These are phyloP conservation scores for Allomyces macrogynus DNA, from an alignment of 192 early-diverging fungal species.

Conservation along the genomic window DNA sequence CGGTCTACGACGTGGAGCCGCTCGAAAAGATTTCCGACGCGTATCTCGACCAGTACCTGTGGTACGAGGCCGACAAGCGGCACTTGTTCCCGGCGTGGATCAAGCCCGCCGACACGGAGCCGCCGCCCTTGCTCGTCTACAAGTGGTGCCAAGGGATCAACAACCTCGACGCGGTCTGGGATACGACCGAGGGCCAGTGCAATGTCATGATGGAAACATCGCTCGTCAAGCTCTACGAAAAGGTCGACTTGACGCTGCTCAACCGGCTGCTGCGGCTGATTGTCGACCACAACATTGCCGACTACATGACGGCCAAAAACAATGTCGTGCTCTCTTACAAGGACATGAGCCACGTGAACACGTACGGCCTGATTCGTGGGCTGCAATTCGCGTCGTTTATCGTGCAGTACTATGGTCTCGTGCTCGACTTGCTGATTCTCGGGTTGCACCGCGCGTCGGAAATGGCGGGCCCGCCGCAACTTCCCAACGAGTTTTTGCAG, in stretches of 20 bases:
- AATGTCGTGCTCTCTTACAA: constrained; percentile 95
- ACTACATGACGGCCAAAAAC: constrained; percentile 99
- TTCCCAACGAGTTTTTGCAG: constrained; percentile 94
- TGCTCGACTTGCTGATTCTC: constrained; percentile 82
- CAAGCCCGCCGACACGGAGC: constrained; percentile 92
- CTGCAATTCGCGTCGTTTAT: constrained; percentile 95
- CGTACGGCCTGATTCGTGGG: constrained; percentile 89
- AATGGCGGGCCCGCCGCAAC: constrained; percentile 80
- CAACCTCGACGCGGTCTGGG: constrained; percentile 91
- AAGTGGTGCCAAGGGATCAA: constrained; percentile 98
- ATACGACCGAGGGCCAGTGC: constrained; percentile 69
- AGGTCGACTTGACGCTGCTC: constrained; percentile 90
- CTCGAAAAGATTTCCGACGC: constrained; percentile 99
- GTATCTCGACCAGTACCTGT: constrained; percentile 96
- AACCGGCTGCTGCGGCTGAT: constrained; percentile 83
- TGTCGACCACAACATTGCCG: constrained; percentile 98
- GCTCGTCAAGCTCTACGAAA: constrained; percentile 83
- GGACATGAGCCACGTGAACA: constrained; percentile 98
- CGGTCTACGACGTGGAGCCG: constrained; percentile 95
- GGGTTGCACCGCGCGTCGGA: constrained; percentile 87
- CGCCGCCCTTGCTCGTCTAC: constrained; percentile 87
- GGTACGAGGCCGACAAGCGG: constrained; percentile 97
- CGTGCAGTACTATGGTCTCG: constrained; percentile 96
- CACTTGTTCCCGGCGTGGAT: constrained; percentile 98
- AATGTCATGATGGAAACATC: constrained; percentile 92